Percentiles rank a stretch among this genome's conserved stretches.
phyloP scores from a whole-genome alignment of 1,139 yeast genomes.

The Pichia sp. region DNA sequence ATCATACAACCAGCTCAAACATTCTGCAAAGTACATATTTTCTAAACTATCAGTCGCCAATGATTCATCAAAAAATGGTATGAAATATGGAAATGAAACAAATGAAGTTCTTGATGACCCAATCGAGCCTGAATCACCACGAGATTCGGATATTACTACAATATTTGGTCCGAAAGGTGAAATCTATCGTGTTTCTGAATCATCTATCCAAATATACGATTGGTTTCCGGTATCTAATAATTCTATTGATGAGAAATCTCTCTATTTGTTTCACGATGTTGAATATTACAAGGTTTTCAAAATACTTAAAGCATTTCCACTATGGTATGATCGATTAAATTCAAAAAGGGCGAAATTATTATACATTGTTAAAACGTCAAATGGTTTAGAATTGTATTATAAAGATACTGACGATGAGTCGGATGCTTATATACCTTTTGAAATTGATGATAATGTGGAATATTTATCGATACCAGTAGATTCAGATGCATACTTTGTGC shows the following conservation, averaged over 20 bases:
- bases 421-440: not conserved
- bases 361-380: not conserved
- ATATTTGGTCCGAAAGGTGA: slow-evolving; percentile 1
- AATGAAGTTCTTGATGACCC: no score
- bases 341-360: not conserved
- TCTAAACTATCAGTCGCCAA: not conserved
- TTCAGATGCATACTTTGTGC: slow-evolving; percentile 16
- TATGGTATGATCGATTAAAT: not conserved
- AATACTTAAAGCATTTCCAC: not conserved
- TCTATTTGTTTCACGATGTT: not conserved
- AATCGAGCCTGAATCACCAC: not conserved
- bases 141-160: not conserved
- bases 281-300: not conserved
- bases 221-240: slow-evolving; percentile 1
- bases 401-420: not conserved
- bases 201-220: not conserved
- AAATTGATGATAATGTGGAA: not conserved
- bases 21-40: slow-evolving; percentile 8
- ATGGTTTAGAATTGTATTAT: not conserved
- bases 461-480: slow-evolving; percentile 7
- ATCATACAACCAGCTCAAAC: slow-evolving; percentile 7
- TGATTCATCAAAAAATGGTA: not conserved
- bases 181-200: not conserved
- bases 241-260: not conserved
- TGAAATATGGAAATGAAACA: not conserved